Evolutionary conservation across 2,329 filamentous ascomycete genomes (phyloP), one percentile per base, ranked within the genome.

Genomic region (Trichophyton benhamiae): DNA sequence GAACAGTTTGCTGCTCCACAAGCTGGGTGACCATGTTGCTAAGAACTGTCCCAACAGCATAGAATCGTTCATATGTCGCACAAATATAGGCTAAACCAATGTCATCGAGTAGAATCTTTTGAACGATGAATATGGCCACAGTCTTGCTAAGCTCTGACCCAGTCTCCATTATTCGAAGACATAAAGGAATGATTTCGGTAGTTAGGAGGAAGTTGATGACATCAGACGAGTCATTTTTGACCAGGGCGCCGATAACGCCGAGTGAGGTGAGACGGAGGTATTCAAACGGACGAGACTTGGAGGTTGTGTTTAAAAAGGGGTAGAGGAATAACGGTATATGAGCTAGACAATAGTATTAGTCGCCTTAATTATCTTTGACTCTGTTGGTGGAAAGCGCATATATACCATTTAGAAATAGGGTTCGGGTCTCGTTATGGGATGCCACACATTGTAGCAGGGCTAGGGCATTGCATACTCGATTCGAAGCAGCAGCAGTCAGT

Each of bases 11-110:
- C 71, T 96, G 92, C 75, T 99, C 94, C 44, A 97, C 94, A 42
- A 99, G 83, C 77, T 97, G 92, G 60, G 88, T 91, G 62, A 99
- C 94, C 94, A 99, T 99, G 72, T 97, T 99, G 78, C 90, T 96
- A 44, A 99, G 79, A 4, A 99, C 94, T 0, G 94, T 99, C 4
- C 94, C 94, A 3, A 99, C 94, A 6, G 94, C 94, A 68, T 97
- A 99, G 76, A 99, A 99, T 20, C 94, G 84, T 79, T 99, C 94
- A 70, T 99, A 99, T 0, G 94, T 99, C 66, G 95, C 92, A 76
- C 94, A 99, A 63, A 99, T 99, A 75, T 99, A 99, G 70, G 94
- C 94, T 65, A 99, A 82, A 3, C 94, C 94, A 69, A 95, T 92
- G 70, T 99, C 94, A 71, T 99, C 94, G 2, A 99, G 83, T 59